Base-by-base conservation (phyloP, 805 yeast genomes). In the Candida wancherniae region DNA sequence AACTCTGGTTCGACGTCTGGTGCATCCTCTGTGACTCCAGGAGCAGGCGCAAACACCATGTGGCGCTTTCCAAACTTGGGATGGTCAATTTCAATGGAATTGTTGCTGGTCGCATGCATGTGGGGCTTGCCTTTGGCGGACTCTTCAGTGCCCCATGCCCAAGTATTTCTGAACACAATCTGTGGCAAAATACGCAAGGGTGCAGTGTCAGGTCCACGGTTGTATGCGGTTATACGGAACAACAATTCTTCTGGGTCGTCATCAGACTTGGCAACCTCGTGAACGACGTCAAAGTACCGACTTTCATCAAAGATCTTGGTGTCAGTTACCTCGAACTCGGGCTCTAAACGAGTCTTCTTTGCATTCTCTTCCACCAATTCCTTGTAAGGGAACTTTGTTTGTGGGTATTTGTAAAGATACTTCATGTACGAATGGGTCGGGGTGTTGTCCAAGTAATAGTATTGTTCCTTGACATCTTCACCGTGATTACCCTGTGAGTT, bases 401-500 rank as follows among this genome's bases (percentile, higher is more conserved):
- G 94, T n/a, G 97, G 95, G 53, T 87, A 87, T 65, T 88, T 88
- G 72, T 87, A 87, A 36, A 85, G 68, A 47, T 80, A 85, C 64
- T 88, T 87, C 83, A 85, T 82, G 61, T 86, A 87, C 20, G 94
- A 80, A 61, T 87, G 96, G 5, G 95, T 73, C 6, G 97, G 97
- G 9, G 94, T 84, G 59, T 85, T 87, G 61, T 87, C 97, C 39
- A 87, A 68, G 51, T 87, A 86, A 53, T 77, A 87, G 54, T 84
- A 84, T 44, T 79, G 57, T 51, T 84, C 94, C 61, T 87, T 87
- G 38, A 85, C 95, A 55, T 87, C 97, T 54, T 87, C 97, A 34
- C 97, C 97, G 56, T 87, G 97, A 55, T 88, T 88, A 9, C 96
- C 97, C 54, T 87, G 88, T 9, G 84, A 86, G 30, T 94, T 94